A percentile compares a stretch with the other conserved stretches of the same genome.
phyloP scores from a whole-genome alignment of 176 grass and related monocot species.

The Oryza brachyantha region DNA sequence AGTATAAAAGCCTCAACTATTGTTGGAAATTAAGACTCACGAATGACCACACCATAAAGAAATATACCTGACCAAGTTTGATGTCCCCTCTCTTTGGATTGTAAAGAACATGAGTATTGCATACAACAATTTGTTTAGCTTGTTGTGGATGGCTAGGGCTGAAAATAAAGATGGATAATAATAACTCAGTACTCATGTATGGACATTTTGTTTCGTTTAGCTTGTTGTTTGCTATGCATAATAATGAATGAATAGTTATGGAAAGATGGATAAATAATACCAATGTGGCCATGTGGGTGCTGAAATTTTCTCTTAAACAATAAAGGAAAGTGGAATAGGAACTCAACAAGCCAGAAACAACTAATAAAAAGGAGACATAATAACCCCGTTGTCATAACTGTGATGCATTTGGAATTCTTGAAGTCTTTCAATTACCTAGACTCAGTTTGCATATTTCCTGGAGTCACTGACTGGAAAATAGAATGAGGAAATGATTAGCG shows the following conservation, averaged over 20 bases:
- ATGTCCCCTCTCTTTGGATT: slow-evolving; percentile 97
- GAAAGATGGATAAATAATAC: slow-evolving; percentile 21
- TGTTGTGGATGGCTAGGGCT: slow-evolving; percentile 42
- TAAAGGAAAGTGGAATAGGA: not conserved
- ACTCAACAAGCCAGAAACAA: not conserved
- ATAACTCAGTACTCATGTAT: no score
- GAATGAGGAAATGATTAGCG: slow-evolving; percentile 28
- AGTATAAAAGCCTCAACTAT: not conserved
- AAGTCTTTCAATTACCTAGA: slow-evolving; percentile 59
- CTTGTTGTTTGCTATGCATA: no score
- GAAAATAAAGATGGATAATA: no score
- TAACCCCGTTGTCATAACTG: not conserved
- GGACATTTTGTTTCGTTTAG: no score
- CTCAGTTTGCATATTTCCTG: slow-evolving; percentile 43
- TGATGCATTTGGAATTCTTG: not conserved
- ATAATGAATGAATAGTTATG: slow-evolving; percentile 12
- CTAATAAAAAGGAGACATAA: slow-evolving; percentile 7
- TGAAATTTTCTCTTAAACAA: slow-evolving; percentile 9
- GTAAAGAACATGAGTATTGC: slow-evolving; percentile 94
- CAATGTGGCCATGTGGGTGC: not conserved
- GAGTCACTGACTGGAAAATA: slow-evolving; percentile 48
- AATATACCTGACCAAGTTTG: slow-evolving; percentile 86
- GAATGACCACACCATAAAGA: slow-evolving; percentile 10
- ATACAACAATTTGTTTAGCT: slow-evolving; percentile 68
- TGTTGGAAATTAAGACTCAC: slow-evolving; percentile 14